Base-by-base conservation (phyloP, 2,329 filamentous ascomycete species). In the Diaporthe vaccinii region DNA sequence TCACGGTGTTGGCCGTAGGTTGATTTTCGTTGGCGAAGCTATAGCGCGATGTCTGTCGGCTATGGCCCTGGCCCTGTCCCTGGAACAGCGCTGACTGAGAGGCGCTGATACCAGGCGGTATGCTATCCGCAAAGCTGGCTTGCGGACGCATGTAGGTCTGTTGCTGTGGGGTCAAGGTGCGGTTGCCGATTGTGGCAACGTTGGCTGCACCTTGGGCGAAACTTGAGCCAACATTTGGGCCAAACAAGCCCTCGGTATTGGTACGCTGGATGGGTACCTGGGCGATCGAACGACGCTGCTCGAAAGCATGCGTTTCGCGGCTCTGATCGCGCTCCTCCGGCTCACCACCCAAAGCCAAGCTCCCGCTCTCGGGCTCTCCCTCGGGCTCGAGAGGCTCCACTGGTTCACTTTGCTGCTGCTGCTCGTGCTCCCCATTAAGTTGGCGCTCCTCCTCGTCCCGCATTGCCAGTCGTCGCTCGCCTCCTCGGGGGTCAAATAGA, bases 261-360 rank as follows among this genome's bases (percentile, higher is more conserved):
- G 87, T 87, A 79, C 94, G 90, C 80, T 96, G 94, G 46, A 95
- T 94, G 14, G 95, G 94, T 3, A 94, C 92, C 80, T 95, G 95
- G 10, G 95, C 92, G 17, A 91, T 91, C 75, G 91, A 91, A 68
- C 92, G 90, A 76, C 92, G 89, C 75, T 91, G 89, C 58, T 89
- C 88, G 55, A 89, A 89, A 62, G 83, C 82, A 79, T 89, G 86
- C 53, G 84, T 84, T 68, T 91, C 89, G 25, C 87, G 86, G 25
- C 84, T 81, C 59, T 85, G 84, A 31, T 95, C 93, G 77, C 90
- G 89, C 78, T 98, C 95, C 82, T 98, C 96, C 0, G 96, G 96
- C 82, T 98, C 96, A 58, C 96, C 96, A 74, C 96, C 96, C 25
- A 98, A 89, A 75, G 97, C 96, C 75, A 97, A 88, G 82, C 96